Evolutionary conservation across 371 early-diverging fungal genomes (phyloP), one percentile per base, ranked within the genome.

Genomic region (Gilbertella persicaria): DNA sequence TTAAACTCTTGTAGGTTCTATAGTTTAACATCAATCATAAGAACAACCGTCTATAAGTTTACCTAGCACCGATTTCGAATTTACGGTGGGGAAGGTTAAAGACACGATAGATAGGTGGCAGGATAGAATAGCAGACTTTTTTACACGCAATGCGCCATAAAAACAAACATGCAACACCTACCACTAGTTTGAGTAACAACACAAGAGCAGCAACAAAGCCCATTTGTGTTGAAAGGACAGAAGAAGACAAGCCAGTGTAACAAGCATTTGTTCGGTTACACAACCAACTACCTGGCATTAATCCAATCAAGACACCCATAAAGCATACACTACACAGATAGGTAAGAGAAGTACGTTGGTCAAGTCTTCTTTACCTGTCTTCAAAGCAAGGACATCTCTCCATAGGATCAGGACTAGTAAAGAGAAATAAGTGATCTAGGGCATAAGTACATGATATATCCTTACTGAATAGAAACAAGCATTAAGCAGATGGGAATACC

Each of bases 351-450:
- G n/a, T n/a, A n/a, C n/a, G n/a, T 1, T 13, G 2, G 8, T 3
- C 19, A 13, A 30, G 1, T 8, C 6, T 43, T 14, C 36, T 29
- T 41, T 62, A 69, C 60, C 84, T 78, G 66, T 91, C 91, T 58
- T 89, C 89, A 59, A 85, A 88, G 60, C 92, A 92, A 1, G 92
- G 92, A 58, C 92, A 92, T 44, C 84, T 75, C 44, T 86, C 88
- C 33, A 84, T 80, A 0, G 90, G 89, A 57, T 89, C 85, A 19
- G 92, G 90, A 46, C 78, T 77, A 44, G 0, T 37, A 16, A 10
- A 19, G 12, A 40, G 19, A 33, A n/a, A 23, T 5, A 13, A 44
- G 38, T 16, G 9, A 17, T 20, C 13, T n/a, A 3, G 1, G 10
- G 9, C 14, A 19, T 23, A 12, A 9, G 1, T 16, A 30, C 7